phyloP scores from a whole-genome alignment of 2,329 filamentous ascomycete species.

The Bipolaris cookei region DNA sequence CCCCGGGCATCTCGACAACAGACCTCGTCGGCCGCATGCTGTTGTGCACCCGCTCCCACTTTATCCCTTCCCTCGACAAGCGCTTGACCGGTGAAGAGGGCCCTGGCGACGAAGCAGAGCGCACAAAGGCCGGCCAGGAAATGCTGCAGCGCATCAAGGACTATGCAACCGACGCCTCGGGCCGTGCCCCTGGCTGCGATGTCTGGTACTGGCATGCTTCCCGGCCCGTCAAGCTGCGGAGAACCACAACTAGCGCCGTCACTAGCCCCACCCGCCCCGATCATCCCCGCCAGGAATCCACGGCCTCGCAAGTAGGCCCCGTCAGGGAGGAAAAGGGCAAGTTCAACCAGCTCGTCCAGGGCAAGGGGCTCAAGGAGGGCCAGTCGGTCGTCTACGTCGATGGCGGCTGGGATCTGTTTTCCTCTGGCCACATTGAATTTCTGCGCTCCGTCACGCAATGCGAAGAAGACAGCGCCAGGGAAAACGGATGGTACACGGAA shows the following conservation, averaged over 20 bases:
- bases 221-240: constrained; percentile 47
- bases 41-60: constrained; percentile 91
- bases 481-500: constrained; percentile 76
- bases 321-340: constrained; percentile 65
- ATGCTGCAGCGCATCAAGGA: constrained; percentile 80
- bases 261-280: constrained; percentile 26
- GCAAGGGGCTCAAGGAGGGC: constrained; percentile 72
- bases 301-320: constrained; percentile 46
- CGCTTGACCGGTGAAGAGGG: constrained; percentile 75
- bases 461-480: constrained; percentile 72
- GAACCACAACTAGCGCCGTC: constrained; percentile 39
- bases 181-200: constrained; percentile 76
- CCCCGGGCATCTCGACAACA: constrained; percentile 94
- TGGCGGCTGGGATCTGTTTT: constrained; percentile 95
- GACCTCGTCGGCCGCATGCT: constrained; percentile 98
- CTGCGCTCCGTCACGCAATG: constrained; percentile 75
- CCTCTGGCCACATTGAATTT: constrained; percentile 95
- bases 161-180: constrained; percentile 87
- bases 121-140: constrained; percentile 65
- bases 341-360: constrained; percentile 73
- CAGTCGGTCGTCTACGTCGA: constrained; percentile 94
- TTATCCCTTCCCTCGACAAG: constrained; percentile 79
- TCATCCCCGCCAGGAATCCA: constrained; percentile 41
- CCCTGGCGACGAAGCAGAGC: constrained; percentile 71
- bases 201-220: constrained; percentile 83